Conservation (phyloP, 2,329 filamentous ascomycete species). For the Nemania bipapillata region DNA sequence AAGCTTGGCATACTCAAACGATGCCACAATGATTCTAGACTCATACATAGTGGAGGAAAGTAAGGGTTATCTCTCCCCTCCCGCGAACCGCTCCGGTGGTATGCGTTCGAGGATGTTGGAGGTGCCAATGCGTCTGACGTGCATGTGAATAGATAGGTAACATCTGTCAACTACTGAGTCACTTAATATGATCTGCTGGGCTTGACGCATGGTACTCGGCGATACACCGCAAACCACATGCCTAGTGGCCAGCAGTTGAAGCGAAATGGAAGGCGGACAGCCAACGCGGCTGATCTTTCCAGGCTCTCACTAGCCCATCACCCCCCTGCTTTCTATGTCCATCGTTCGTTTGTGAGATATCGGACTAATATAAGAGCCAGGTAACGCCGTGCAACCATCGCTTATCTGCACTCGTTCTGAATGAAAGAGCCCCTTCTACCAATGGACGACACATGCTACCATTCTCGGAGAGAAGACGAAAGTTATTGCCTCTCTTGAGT, state of each 20-base stretch:
- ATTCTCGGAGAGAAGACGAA: neutral
- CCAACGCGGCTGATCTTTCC: constrained; percentile 1
- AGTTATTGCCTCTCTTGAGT: constrained; percentile 10
- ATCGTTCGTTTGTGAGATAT: constrained; percentile 28
- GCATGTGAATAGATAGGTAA: constrained; percentile 30
- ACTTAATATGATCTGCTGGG: constrained; percentile 17
- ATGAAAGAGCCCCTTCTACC: neutral
- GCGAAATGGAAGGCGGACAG: constrained; percentile 1
- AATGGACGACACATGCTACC: neutral
- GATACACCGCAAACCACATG: constrained; percentile 21
- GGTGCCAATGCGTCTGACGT: constrained; percentile 31
- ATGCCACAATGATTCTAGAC: neutral
- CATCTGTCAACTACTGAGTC: constrained; percentile 27
- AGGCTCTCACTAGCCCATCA: neutral
- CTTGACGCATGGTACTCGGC: constrained; percentile 24
- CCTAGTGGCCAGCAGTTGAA: neutral
- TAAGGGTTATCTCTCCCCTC: constrained; percentile 7
- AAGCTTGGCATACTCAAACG: neutral
- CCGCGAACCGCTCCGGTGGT: constrained; percentile 34
- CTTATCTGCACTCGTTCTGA: neutral
- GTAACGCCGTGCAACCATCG: constrained; percentile 27
- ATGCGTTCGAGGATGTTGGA: constrained; percentile 26
- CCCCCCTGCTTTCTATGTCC: constrained; percentile 1
- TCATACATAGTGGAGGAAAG: neutral
- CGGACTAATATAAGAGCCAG: constrained; percentile 13